A percentile compares a stretch with the other conserved stretches of the same genome.
phyloP scores from a whole-genome alignment of 148 eudicot genomes.

The Camellia lanceoleosa region DNA sequence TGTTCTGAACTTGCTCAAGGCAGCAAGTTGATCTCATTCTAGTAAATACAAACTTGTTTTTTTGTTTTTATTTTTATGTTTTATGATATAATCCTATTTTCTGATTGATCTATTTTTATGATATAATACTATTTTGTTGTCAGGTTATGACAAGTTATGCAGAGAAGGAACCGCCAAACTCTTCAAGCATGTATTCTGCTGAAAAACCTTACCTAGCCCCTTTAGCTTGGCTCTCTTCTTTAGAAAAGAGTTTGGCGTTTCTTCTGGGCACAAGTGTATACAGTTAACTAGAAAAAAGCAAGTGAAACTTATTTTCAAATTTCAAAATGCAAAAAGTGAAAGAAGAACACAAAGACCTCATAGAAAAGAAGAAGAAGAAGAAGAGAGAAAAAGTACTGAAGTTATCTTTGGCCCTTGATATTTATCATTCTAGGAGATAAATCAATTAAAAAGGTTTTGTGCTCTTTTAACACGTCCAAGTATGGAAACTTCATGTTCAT shows the following conservation, averaged over 20 bases:
- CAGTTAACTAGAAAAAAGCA: not conserved
- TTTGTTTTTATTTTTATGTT: too few species aligned
- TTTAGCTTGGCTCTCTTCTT: constrained; percentile 71
- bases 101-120: constrained; percentile 1
- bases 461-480: too few species aligned
- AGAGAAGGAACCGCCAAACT: constrained; percentile 33
- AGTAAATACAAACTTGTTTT: not conserved
- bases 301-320: not conserved
- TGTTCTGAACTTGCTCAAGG: not conserved
- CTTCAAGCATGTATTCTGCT: constrained; percentile 35
- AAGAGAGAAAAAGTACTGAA: not conserved
- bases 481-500: too few species aligned
- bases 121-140: not conserved
- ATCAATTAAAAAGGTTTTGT: too few species aligned
- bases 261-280: constrained; percentile 24
- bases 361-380: not conserved
- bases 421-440: too few species aligned
- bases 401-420: too few species aligned
- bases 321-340: not conserved
- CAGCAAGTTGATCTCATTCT: not conserved
- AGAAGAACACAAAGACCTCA: not conserved
- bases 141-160: constrained; percentile 36
- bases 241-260: constrained; percentile 63
- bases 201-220: constrained; percentile 70
- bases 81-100: not conserved